Evolutionary conservation across 768 basidiomycete genomes (phyloP).

Genomic region (Mycena galericulata): DNA sequence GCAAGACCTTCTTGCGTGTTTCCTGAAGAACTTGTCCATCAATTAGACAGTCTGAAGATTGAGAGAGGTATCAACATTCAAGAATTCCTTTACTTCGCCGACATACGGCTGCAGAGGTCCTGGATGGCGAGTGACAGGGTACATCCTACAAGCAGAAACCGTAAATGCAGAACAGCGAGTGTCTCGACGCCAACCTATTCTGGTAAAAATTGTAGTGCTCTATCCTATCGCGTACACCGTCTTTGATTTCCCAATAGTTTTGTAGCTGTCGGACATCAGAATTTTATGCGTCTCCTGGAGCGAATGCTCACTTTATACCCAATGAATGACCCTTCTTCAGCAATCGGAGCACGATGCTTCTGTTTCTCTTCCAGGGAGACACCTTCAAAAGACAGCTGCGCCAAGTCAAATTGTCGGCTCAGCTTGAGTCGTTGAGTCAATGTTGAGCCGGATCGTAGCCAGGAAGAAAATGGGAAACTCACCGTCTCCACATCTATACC

Average conservation of each 20-base stretch:
- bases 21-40: conserved; percentile 31
- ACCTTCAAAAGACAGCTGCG: conserved; percentile 45
- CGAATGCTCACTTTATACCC: conserved; percentile 46
- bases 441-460: neutral
- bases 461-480: neutral
- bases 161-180: no score
- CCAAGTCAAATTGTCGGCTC: conserved; percentile 47
- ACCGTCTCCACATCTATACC: conserved; percentile 43
- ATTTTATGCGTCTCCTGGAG: neutral
- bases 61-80: conserved; percentile 23
- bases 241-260: conserved; percentile 51
- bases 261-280: conserved; percentile 39
- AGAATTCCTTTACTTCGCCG: conserved; percentile 46
- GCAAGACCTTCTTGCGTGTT: conserved; percentile 46
- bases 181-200: conserved; percentile 35
- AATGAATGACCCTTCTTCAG: conserved; percentile 49
- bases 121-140: conserved; percentile 46
- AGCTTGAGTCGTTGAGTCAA: no score
- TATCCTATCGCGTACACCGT: conserved; percentile 48
- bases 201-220: conserved; percentile 51
- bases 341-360: conserved; percentile 45
- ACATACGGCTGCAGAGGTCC: conserved; percentile 45
- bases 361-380: conserved; percentile 48
- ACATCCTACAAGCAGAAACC: conserved; percentile 36
- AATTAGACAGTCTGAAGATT: neutral